Percentiles rank a stretch among this genome's conserved stretches.
Evolutionary conservation across 495 filamentous ascomycete species (phyloP).

Genomic region (Thermochaetoides thermophila): DNA sequence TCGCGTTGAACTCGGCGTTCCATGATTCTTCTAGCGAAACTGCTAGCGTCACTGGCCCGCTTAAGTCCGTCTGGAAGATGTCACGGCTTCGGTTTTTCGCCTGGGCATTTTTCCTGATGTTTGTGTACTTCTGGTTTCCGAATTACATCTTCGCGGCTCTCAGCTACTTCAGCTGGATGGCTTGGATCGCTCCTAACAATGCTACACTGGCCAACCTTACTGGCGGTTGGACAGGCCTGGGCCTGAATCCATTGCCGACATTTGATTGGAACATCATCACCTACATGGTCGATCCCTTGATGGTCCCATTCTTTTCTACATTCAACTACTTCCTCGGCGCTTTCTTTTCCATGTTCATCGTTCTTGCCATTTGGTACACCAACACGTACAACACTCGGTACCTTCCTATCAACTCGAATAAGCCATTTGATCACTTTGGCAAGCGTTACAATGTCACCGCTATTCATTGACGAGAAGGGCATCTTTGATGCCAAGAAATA

Average conservation of each 20-base stretch:
- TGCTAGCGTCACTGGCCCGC: constrained; percentile 17
- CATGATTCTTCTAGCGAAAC: constrained; percentile 20
- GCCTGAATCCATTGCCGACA: constrained; percentile 26
- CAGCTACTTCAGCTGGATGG: constrained; percentile 27
- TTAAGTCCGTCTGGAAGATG: constrained; percentile 19
- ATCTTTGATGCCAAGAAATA: constrained; percentile 24
- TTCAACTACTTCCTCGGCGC: constrained; percentile 26
- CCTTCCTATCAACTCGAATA: constrained; percentile 26
- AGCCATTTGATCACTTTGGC: constrained; percentile 25
- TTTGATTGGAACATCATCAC: constrained; percentile 30
- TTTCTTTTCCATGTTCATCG: constrained; percentile 16
- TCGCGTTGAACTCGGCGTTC: constrained; percentile 30
- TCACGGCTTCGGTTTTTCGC: constrained; percentile 24
- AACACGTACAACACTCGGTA: constrained; percentile 26
- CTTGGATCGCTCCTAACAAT: constrained; percentile 29
- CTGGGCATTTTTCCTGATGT: constrained; percentile 22
- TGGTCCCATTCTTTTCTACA: constrained; percentile 31
- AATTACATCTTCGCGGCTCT: constrained; percentile 27
- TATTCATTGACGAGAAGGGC: constrained; percentile 20
- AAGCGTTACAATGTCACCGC: constrained; percentile 22
- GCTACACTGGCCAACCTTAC: constrained; percentile 16
- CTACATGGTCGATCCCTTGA: constrained; percentile 22
- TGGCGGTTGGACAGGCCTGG: constrained; percentile 20
- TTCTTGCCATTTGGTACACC: constrained; percentile 22
- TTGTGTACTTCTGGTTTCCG: constrained; percentile 31